Conservation (phyloP, 495 filamentous ascomycete species). For the Achaetomiella virescens region DNA sequence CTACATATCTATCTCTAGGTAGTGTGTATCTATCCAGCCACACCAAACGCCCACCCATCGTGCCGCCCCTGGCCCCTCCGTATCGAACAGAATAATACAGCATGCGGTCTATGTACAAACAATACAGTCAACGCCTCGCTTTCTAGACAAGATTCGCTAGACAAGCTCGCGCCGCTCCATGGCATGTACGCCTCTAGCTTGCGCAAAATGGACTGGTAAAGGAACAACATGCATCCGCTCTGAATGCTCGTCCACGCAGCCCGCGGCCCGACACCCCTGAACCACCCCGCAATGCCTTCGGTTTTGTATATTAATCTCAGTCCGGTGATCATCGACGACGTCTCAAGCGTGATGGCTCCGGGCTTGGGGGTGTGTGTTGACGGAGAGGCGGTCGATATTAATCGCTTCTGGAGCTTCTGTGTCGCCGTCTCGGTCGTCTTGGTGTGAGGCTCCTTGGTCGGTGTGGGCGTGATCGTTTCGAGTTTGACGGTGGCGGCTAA, state of each 20-base stretch:
- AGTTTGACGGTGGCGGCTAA: neutral
- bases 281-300: slow-evolving; percentile 85
- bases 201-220: slow-evolving; percentile 84
- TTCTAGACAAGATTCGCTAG: slow-evolving; percentile 6
- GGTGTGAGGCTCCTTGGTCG: slow-evolving; percentile 16
- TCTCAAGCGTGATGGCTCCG: slow-evolving; percentile 71
- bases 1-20: slow-evolving; percentile 16
- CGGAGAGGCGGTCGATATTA: slow-evolving; percentile 80
- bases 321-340: slow-evolving; percentile 80
- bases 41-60: slow-evolving; percentile 14
- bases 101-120: slow-evolving; percentile 27
- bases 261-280: slow-evolving; percentile 88
- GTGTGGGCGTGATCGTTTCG: neutral
- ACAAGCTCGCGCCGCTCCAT: slow-evolving; percentile 27
- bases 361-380: slow-evolving; percentile 70
- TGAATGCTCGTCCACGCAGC: slow-evolving; percentile 98
- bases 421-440: slow-evolving; percentile 18
- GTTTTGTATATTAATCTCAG: slow-evolving; percentile 79
- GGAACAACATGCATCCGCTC: slow-evolving; percentile 91
- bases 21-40: slow-evolving; percentile 22
- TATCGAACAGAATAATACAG: slow-evolving; percentile 9
- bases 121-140: slow-evolving; percentile 14
- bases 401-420: slow-evolving; percentile 47
- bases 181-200: slow-evolving; percentile 54
- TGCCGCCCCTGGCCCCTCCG: slow-evolving; percentile 4